These are phyloP conservation scores for Chloroidium sp. DNA, from an alignment of 163 green algal genomes.

Conservation along the genomic window DNA sequence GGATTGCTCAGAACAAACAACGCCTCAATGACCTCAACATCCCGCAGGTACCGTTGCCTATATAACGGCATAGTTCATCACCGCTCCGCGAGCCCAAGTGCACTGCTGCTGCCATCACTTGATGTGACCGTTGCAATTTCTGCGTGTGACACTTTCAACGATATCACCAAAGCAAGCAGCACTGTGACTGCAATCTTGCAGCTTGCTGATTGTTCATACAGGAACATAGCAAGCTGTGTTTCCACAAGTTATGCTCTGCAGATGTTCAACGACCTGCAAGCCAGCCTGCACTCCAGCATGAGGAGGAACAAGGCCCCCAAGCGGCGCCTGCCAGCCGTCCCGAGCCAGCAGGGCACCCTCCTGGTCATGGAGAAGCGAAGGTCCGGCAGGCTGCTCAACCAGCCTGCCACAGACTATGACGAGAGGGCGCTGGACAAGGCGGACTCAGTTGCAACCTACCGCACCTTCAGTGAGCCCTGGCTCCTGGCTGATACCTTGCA, in stretches of 20 bases:
- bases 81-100: neutral
- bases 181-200: neutral
- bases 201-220: neutral
- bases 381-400: conserved; percentile 18
- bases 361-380: conserved; percentile 2
- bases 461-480: neutral
- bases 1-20: conserved; percentile 26
- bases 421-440: conserved; percentile 22
- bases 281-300: neutral
- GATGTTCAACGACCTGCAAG: neutral
- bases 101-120: neutral
- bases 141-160: neutral
- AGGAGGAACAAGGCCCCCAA: neutral
- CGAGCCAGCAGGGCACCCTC: conserved; percentile 2
- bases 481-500: neutral
- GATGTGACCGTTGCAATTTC: neutral
- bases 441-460: neutral
- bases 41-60: conserved; percentile 3
- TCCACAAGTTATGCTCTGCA: too few relatives aligned
- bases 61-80: neutral
- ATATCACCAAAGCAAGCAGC: neutral
- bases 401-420: conserved; percentile 29
- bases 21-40: conserved; percentile 26
- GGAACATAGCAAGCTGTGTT: too few relatives aligned
- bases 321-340: neutral